These are phyloP conservation scores for Domatiomyces catenatus DNA, from an alignment of 2,329 filamentous ascomycete species.

Conservation along the genomic window DNA sequence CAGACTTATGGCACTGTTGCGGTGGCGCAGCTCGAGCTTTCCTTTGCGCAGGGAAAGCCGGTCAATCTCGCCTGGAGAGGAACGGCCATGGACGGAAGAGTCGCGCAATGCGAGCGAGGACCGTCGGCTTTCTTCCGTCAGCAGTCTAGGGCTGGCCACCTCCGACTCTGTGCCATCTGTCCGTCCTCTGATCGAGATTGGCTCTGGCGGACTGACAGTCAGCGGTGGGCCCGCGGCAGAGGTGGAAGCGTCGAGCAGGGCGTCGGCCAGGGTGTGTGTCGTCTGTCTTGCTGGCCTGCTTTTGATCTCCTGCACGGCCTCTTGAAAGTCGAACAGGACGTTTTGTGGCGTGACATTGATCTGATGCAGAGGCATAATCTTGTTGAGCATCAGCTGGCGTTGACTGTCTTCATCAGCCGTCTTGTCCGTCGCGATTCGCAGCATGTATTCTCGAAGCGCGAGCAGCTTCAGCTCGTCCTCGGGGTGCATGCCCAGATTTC, in stretches of 20 bases:
- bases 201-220: conserved; percentile 4
- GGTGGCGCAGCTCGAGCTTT: conserved; percentile 27
- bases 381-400: conserved; percentile 31
- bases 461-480: conserved; percentile 88
- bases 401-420: conserved; percentile 23
- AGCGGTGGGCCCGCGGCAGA: conserved; percentile 50
- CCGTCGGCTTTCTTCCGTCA: neutral
- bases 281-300: conserved; percentile 20
- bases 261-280: conserved; percentile 73
- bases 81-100: neutral
- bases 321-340: conserved; percentile 71
- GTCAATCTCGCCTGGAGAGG: conserved; percentile 4
- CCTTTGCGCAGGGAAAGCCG: conserved; percentile 12
- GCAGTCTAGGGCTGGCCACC: conserved; percentile 14
- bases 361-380: conserved; percentile 58
- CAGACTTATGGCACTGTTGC: conserved; percentile 44
- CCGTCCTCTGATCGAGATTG: conserved; percentile 7
- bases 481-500: conserved; percentile 62
- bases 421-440: conserved; percentile 63
- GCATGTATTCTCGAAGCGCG: conserved; percentile 77
- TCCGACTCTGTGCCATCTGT: conserved; percentile 6
- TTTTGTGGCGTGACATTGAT: conserved; percentile 71
- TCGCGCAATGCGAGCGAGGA: neutral
- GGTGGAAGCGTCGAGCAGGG: conserved; percentile 78
- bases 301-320: conserved; percentile 17